phyloP scores from a whole-genome alignment of 2,329 filamentous ascomycete species.

The Biscogniauxia sp. region DNA sequence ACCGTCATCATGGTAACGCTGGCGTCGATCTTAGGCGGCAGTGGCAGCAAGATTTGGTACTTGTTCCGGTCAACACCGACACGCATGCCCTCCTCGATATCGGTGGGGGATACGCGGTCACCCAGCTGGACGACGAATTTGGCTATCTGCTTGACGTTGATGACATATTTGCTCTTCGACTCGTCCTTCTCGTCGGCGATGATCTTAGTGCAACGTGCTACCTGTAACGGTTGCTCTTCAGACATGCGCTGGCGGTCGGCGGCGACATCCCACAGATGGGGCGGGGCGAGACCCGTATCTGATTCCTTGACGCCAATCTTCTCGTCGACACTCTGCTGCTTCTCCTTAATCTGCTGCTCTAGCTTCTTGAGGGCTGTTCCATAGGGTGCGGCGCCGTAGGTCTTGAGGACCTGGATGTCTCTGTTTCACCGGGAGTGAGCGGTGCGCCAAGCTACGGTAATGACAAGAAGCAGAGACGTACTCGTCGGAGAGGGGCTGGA shows the following conservation, averaged over 20 bases:
- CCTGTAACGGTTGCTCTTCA: conserved; percentile 96
- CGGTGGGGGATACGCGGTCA: conserved; percentile 93
- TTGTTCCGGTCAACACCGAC: conserved; percentile 98
- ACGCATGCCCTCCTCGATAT: conserved; percentile 99
- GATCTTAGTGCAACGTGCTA: conserved; percentile 98
- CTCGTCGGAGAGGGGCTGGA: conserved; percentile 95
- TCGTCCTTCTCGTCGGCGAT: conserved; percentile 94
- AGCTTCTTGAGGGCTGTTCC: conserved; percentile 92
- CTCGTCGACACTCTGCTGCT: conserved; percentile 96
- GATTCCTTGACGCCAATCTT: conserved; percentile 98
- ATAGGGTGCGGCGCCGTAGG: conserved; percentile 95
- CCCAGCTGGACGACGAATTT: conserved; percentile 99
- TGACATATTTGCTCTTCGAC: conserved; percentile 99
- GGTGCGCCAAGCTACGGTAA: conserved; percentile 5
- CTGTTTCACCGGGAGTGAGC: conserved; percentile 45
- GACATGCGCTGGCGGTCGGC: conserved; percentile 98
- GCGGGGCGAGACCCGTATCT: conserved; percentile 95
- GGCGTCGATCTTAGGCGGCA: conserved; percentile 97
- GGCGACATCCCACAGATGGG: conserved; percentile 97
- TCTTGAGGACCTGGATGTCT: conserved; percentile 99
- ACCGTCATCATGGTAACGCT: conserved; percentile 99
- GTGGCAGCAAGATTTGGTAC: conserved; percentile 95
- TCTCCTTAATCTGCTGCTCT: conserved; percentile 99
- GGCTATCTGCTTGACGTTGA: conserved; percentile 99
- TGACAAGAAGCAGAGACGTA: conserved; percentile 46